Conservation (phyloP, 2,329 filamentous ascomycete genomes). For the Trichoderma koningiopsis region DNA sequence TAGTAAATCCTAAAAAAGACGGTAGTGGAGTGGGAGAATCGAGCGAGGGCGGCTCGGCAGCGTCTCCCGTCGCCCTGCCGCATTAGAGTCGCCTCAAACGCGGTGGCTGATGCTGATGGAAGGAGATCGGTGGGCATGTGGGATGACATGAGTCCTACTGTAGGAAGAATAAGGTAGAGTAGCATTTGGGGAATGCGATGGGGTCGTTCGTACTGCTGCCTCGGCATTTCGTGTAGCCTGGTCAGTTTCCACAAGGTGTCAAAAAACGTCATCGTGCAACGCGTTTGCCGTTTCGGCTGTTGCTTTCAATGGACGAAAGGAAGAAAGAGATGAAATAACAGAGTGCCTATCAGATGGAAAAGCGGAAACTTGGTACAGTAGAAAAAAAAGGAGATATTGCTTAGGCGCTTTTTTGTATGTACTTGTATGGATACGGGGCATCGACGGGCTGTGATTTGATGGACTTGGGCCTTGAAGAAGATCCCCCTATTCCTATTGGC, state of each 20-base stretch:
- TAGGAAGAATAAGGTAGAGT: too few species aligned
- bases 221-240: background rate
- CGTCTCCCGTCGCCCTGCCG: conserved; percentile 11
- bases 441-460: background rate
- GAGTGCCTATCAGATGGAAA: background rate
- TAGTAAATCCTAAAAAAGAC: background rate
- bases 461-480: background rate
- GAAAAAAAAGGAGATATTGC: background rate
- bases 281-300: conserved; percentile 4
- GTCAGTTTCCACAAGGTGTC: background rate
- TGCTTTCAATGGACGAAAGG: background rate
- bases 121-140: background rate
- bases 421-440: background rate
- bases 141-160: background rate
- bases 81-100: background rate
- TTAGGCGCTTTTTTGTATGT: background rate
- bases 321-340: background rate
- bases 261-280: background rate
- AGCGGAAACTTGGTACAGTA: too few species aligned
- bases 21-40: background rate
- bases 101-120: conserved; percentile 10
- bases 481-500: conserved; percentile 11
- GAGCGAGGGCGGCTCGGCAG: conserved; percentile 3
- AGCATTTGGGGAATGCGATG: background rate
- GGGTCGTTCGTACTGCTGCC: background rate